phyloP scores from a whole-genome alignment of 495 filamentous ascomycete species.

The Lepraria neglecta region DNA sequence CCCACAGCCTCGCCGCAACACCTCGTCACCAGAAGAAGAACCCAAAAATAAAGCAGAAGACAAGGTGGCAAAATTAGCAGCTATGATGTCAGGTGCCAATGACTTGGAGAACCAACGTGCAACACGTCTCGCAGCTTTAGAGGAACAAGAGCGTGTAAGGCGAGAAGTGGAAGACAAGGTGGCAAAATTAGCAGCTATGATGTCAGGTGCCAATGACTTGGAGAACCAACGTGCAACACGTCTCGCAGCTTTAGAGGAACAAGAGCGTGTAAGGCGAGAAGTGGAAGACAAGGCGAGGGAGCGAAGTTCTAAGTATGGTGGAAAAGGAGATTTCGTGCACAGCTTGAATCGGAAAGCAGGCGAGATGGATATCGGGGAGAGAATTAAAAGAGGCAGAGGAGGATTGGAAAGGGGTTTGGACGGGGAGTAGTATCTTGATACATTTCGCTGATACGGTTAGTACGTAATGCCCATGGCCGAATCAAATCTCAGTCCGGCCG shows the following conservation, averaged over 20 bases:
- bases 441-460: not conserved
- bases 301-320: slow-evolving; percentile 52
- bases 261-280: slow-evolving; percentile 57
- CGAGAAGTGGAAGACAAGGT: slow-evolving; percentile 49
- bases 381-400: slow-evolving; percentile 51
- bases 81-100: slow-evolving; percentile 81
- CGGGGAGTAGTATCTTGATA: slow-evolving; percentile 2
- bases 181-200: slow-evolving; percentile 78
- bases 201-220: slow-evolving; percentile 70
- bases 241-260: slow-evolving; percentile 58
- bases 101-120: slow-evolving; percentile 70
- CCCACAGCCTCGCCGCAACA: slow-evolving; percentile 8
- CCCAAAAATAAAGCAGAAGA: slow-evolving; percentile 33
- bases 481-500: not conserved
- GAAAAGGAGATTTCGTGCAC: slow-evolving; percentile 56
- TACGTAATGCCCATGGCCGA: not conserved
- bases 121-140: slow-evolving; percentile 61
- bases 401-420: slow-evolving; percentile 33
- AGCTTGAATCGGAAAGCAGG: slow-evolving; percentile 54
- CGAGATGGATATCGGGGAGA: slow-evolving; percentile 50
- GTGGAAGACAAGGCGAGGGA: slow-evolving; percentile 56
- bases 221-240: slow-evolving; percentile 67
- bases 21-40: slow-evolving; percentile 30
- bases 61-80: slow-evolving; percentile 59
- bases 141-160: slow-evolving; percentile 56